These are phyloP conservation scores for Henckelia pumila DNA, from an alignment of 257 asterid species.

Conservation along the genomic window DNA sequence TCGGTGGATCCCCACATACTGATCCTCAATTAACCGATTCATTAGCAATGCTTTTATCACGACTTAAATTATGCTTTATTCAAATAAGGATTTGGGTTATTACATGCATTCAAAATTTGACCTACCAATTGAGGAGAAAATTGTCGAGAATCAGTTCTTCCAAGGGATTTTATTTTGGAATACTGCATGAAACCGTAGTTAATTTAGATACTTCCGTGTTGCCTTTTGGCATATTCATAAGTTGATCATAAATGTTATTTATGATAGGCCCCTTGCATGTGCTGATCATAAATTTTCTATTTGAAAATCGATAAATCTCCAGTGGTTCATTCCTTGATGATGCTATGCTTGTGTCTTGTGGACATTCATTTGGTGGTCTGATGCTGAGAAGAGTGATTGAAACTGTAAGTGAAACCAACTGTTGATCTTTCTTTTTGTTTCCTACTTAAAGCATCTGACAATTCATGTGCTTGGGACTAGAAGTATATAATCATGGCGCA, in stretches of 20 bases:
- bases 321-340: slow-evolving; percentile 96
- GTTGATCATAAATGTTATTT: slow-evolving; percentile 22
- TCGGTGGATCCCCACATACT: no score
- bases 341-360: slow-evolving; percentile 90
- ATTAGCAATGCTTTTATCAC: no score
- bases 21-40: no score
- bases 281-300: slow-evolving; percentile 12
- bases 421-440: slow-evolving; percentile 17
- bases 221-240: slow-evolving; percentile 11
- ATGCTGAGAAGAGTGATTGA: slow-evolving; percentile 82
- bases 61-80: no score
- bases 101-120: background rate
- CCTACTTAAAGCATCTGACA: slow-evolving; percentile 17
- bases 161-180: background rate
- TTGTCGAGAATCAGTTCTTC: background rate
- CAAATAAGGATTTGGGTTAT: no score
- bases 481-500: slow-evolving; percentile 11
- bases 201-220: background rate
- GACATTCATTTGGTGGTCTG: slow-evolving; percentile 97
- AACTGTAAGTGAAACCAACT: slow-evolving; percentile 51
- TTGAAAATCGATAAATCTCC: slow-evolving; percentile 38
- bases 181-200: background rate
- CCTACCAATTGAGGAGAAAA: background rate
- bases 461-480: slow-evolving; percentile 10
- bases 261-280: background rate